Evolutionary conservation across 2,329 filamentous ascomycete species (phyloP).

Genomic region (Gaeumannomyces tritici): DNA sequence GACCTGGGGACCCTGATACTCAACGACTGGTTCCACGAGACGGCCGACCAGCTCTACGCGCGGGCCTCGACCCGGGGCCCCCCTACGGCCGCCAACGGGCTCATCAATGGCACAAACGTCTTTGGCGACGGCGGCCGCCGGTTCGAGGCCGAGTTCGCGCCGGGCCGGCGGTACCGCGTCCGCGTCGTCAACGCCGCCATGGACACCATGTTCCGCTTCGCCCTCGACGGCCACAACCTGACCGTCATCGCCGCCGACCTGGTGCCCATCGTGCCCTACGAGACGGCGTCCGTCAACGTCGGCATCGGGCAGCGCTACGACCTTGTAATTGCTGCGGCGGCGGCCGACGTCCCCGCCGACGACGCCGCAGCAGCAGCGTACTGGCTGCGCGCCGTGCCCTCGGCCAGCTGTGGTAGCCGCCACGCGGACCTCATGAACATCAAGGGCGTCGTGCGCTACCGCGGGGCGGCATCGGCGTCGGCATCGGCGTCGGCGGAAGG

Average conservation of each 20-base stretch:
- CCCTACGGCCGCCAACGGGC: background rate
- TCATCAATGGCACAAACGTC: slow-evolving; percentile 3
- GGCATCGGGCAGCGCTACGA: slow-evolving; percentile 23
- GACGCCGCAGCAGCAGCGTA: no score
- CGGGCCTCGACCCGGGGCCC: background rate
- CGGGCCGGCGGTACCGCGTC: slow-evolving; percentile 30
- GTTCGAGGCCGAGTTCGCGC: slow-evolving; percentile 17
- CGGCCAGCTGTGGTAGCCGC: slow-evolving; percentile 11
- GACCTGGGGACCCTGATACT: background rate
- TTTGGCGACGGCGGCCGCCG: slow-evolving; percentile 7
- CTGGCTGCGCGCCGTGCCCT: slow-evolving; percentile 6
- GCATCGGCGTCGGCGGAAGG: slow-evolving; percentile 6
- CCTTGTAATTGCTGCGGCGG: background rate
- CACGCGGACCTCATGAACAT: slow-evolving; percentile 5
- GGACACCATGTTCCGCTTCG: slow-evolving; percentile 30
- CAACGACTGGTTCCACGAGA: slow-evolving; percentile 1
- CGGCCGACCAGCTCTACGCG: background rate
- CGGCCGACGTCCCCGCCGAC: background rate
- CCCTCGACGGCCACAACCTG: slow-evolving; percentile 36
- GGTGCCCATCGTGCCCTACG: slow-evolving; percentile 37
- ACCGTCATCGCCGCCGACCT: slow-evolving; percentile 38
- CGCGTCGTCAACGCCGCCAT: slow-evolving; percentile 34
- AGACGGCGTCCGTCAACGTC: slow-evolving; percentile 33
- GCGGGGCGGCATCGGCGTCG: slow-evolving; percentile 7
- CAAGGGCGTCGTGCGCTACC: slow-evolving; percentile 3